A percentile compares a stretch with the other conserved stretches of the same genome.
These are phyloP conservation scores for Fusarium newnesense DNA, from an alignment of 2,329 filamentous ascomycete species.

Conservation along the genomic window DNA sequence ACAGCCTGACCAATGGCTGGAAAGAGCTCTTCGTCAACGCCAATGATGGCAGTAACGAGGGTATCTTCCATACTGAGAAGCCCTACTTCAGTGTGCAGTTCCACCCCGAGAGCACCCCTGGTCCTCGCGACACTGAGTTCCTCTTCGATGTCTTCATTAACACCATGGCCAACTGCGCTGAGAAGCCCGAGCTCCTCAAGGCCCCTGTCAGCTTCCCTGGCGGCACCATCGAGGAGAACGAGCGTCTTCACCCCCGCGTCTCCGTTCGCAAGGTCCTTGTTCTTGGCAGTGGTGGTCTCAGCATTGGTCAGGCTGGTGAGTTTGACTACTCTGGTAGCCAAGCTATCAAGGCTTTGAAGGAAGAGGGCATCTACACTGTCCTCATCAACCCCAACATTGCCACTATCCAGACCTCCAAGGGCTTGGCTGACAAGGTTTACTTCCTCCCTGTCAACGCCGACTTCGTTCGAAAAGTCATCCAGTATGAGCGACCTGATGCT, in stretches of 20 bases:
- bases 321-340: constrained; percentile 99
- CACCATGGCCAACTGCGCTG: constrained; percentile 78
- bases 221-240: constrained; percentile 82
- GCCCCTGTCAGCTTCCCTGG: constrained; percentile 88
- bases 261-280: constrained; percentile 94
- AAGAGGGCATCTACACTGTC: constrained; percentile 97
- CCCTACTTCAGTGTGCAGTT: constrained; percentile 99
- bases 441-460: constrained; percentile 97
- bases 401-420: constrained; percentile 98
- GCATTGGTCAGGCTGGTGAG: constrained; percentile 97
- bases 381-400: constrained; percentile 99
- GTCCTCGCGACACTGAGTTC: constrained; percentile 94
- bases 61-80: constrained; percentile 85
- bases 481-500: constrained; percentile 92
- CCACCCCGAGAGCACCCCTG: constrained; percentile 96
- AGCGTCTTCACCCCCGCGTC: constrained; percentile 79
- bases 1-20: constrained; percentile 81
- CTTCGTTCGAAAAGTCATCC: constrained; percentile 97
- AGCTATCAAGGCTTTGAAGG: constrained; percentile 97
- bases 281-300: constrained; percentile 92
- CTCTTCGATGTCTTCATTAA: constrained; percentile 97
- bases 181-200: constrained; percentile 73
- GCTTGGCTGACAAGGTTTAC: constrained; percentile 97
- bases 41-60: constrained; percentile 98
- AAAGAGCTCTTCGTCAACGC: constrained; percentile 96